These are phyloP conservation scores for Pythium folliculosum DNA, from an alignment of 352 stramenopile species.

Conservation along the genomic window DNA sequence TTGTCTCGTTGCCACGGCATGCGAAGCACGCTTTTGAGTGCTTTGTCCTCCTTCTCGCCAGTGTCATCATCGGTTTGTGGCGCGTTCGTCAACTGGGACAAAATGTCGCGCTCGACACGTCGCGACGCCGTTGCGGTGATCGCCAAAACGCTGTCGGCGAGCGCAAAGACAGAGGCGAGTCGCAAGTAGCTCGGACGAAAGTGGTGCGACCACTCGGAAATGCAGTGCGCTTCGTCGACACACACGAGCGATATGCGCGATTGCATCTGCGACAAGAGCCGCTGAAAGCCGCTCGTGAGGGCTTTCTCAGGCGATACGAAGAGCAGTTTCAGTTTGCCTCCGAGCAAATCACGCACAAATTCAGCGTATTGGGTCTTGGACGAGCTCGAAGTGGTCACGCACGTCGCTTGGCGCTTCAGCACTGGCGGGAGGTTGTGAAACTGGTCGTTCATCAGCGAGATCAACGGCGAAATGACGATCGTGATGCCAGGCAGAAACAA, in stretches of 20 bases:
- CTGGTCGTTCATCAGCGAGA: slow-evolving; percentile 94
- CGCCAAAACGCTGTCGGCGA: slow-evolving; percentile 81
- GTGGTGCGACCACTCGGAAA: slow-evolving; percentile 95
- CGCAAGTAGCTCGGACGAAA: slow-evolving; percentile 90
- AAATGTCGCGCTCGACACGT: slow-evolving; percentile 73
- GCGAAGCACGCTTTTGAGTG: slow-evolving; percentile 56
- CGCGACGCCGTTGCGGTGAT: slow-evolving; percentile 92
- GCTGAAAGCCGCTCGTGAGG: slow-evolving; percentile 77
- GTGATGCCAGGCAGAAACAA: slow-evolving; percentile 86
- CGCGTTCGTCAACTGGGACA: slow-evolving; percentile 42
- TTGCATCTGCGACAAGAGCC: slow-evolving; percentile 49
- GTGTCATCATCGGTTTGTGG: neutral
- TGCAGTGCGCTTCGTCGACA: slow-evolving; percentile 95
- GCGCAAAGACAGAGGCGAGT: slow-evolving; percentile 51
- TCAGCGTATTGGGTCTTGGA: slow-evolving; percentile 67
- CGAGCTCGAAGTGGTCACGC: slow-evolving; percentile 48
- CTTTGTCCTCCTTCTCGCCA: slow-evolving; percentile 19
- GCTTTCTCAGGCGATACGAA: slow-evolving; percentile 93
- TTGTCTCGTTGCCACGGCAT: slow-evolving; percentile 80
- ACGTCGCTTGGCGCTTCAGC: slow-evolving; percentile 57
- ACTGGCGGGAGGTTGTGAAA: slow-evolving; percentile 76
- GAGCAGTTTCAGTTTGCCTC: slow-evolving; percentile 74
- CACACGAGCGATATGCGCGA: slow-evolving; percentile 81
- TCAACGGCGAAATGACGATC: slow-evolving; percentile 92
- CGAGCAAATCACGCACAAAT: slow-evolving; percentile 67